phyloP scores from a whole-genome alignment of 306 rosid species.

The Cucurbita moschata region DNA sequence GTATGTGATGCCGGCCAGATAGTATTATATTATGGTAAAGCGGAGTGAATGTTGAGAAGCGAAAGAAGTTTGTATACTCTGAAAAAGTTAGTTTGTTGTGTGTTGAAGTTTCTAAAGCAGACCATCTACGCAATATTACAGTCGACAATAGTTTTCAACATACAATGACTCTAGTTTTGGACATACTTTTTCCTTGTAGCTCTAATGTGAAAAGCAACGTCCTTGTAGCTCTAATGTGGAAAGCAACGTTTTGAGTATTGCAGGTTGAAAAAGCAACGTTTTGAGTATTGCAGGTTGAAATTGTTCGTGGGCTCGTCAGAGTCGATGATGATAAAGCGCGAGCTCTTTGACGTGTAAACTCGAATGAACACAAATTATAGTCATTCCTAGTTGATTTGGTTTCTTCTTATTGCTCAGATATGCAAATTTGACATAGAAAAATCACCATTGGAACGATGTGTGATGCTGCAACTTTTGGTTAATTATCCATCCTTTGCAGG shows the following conservation, averaged over 20 bases:
- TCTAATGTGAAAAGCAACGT: not conserved
- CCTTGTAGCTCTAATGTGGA: no score
- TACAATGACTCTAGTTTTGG: not conserved
- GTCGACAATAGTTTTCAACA: not conserved
- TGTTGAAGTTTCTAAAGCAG: not conserved
- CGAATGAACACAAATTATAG: not conserved
- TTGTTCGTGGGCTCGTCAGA: not conserved
- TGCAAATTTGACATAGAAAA: conserved; percentile 5
- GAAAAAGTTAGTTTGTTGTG: not conserved
- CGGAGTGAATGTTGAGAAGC: not conserved
- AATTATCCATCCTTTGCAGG: not conserved
- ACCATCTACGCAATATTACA: not conserved
- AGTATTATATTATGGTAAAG: not conserved
- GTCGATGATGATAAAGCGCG: conserved; percentile 4
- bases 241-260: no score
- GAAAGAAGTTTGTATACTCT: not conserved
- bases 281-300: not conserved
- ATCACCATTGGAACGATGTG: not conserved
- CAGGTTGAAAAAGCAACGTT: no score
- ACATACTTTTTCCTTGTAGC: not conserved
- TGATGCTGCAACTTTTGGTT: conserved; percentile 2
- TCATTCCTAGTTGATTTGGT: not conserved
- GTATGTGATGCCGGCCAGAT: not conserved
- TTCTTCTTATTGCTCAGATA: not conserved
- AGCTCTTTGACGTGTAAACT: conserved; percentile 3